Percentiles rank a stretch among this genome's conserved stretches.
These are phyloP conservation scores for Phaeotremella skinneri DNA, from an alignment of 768 basidiomycete genomes.

Conservation along the genomic window DNA sequence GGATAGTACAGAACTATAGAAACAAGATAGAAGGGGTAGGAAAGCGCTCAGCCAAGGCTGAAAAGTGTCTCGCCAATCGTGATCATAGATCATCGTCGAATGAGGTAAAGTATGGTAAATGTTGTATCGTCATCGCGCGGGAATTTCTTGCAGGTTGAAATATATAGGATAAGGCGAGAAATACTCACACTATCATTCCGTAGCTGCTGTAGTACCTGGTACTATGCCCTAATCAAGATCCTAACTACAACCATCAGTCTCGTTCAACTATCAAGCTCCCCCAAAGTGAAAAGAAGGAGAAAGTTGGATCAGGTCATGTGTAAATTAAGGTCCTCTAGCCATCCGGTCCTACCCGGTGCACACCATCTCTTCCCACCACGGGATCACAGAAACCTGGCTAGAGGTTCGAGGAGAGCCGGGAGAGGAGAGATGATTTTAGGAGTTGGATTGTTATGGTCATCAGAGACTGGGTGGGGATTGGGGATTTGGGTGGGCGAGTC, in stretches of 20 bases:
- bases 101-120: conserved; percentile 46
- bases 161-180: neutral
- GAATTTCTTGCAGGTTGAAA: neutral
- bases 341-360: conserved; percentile 38
- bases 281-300: neutral
- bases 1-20: neutral
- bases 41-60: conserved; percentile 49
- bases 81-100: conserved; percentile 33
- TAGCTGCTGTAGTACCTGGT: neutral
- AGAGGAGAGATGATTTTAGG: conserved; percentile 25
- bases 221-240: conserved; percentile 10
- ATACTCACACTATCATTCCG: conserved; percentile 12
- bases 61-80: conserved; percentile 46
- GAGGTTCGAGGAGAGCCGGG: conserved; percentile 27
- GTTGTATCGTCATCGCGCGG: conserved; percentile 45
- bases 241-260: too few relatives aligned
- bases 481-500: neutral
- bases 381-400: conserved; percentile 23
- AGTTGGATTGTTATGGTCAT: conserved; percentile 43
- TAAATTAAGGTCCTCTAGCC: conserved; percentile 41
- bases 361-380: conserved; percentile 6
- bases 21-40: neutral
- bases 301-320: conserved; percentile 45
- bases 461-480: conserved; percentile 13
- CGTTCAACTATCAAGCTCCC: too few relatives aligned